A percentile compares a stretch with the other conserved stretches of the same genome.
Conservation (phyloP, 345 rosid species). For the Ceriops zippeliana region DNA sequence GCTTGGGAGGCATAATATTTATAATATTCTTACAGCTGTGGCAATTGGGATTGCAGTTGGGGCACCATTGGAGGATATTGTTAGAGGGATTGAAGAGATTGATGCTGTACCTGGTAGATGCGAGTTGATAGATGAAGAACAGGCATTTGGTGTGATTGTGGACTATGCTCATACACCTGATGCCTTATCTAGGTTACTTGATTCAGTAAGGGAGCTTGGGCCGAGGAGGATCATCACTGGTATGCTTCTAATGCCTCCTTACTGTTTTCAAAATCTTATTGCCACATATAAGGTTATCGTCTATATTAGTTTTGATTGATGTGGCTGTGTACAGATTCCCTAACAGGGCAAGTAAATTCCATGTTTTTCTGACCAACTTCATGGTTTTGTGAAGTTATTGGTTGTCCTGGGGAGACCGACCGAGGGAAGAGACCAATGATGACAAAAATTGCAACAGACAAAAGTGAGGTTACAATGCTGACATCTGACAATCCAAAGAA, state of each 20-base stretch:
- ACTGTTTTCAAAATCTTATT: neutral
- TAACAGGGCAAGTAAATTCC: neutral
- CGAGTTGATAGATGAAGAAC: slow-evolving; percentile 89
- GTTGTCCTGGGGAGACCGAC: slow-evolving; percentile 73
- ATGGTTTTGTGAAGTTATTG: slow-evolving; percentile 51
- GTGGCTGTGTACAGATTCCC: neutral
- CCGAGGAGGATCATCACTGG: slow-evolving; percentile 87
- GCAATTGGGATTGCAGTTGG: slow-evolving; percentile 96
- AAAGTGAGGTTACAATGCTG: slow-evolving; percentile 88
- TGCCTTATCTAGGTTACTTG: slow-evolving; percentile 80
- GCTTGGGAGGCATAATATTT: slow-evolving; percentile 80
- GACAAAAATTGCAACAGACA: slow-evolving; percentile 84
- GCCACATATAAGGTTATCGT: neutral
- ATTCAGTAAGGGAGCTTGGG: slow-evolving; percentile 79
- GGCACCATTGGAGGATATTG: slow-evolving; percentile 90
- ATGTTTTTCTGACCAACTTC: slow-evolving; percentile 7
- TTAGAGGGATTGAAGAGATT: slow-evolving; percentile 89
- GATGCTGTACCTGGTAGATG: slow-evolving; percentile 96
- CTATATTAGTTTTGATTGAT: neutral
- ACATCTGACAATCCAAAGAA: slow-evolving; percentile 84
- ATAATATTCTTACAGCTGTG: slow-evolving; percentile 86
- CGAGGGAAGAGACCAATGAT: slow-evolving; percentile 83
- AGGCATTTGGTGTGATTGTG: slow-evolving; percentile 90
- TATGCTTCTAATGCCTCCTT: slow-evolving; percentile 30
- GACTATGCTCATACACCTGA: slow-evolving; percentile 81